Evolutionary conservation across 768 basidiomycete genomes (phyloP).

Genomic region (Mycena olivaceomarginata): DNA sequence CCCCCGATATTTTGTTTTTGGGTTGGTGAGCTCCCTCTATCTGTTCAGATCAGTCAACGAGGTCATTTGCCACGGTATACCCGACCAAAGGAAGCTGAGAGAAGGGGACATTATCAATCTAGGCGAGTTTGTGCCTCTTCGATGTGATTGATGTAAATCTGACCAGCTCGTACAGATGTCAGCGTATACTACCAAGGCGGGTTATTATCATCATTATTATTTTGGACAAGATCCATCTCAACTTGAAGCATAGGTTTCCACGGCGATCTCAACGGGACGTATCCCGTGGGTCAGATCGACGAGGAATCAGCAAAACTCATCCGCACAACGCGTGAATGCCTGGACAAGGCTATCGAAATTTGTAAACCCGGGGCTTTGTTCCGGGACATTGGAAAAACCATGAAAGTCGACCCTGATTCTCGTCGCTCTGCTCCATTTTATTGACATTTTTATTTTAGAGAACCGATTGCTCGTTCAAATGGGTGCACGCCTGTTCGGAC

Average conservation of each 20-base stretch:
- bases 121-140: slow-evolving; percentile 65
- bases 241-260: slow-evolving; percentile 80
- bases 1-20: slow-evolving; percentile 4
- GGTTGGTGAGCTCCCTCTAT: slow-evolving; percentile 8
- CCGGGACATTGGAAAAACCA: slow-evolving; percentile 90
- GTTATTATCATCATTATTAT: slow-evolving; percentile 31
- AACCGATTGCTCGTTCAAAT: slow-evolving; percentile 88
- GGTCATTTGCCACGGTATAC: slow-evolving; percentile 97
- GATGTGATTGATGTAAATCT: slow-evolving; percentile 24
- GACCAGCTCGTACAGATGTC: slow-evolving; percentile 73
- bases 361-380: slow-evolving; percentile 96
- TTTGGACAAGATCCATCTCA: background rate
- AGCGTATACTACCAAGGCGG: slow-evolving; percentile 86
- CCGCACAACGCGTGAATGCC: slow-evolving; percentile 84
- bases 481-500: slow-evolving; percentile 94
- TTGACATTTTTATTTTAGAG: slow-evolving; percentile 63
- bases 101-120: slow-evolving; percentile 99
- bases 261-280: slow-evolving; percentile 94
- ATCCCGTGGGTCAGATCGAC: slow-evolving; percentile 91
- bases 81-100: slow-evolving; percentile 86
- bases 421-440: background rate
- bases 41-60: slow-evolving; percentile 90
- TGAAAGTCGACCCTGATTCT: slow-evolving; percentile 70
- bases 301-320: slow-evolving; percentile 91
- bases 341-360: slow-evolving; percentile 92